Percentiles rank a stretch among this genome's conserved stretches.
Evolutionary conservation across 495 filamentous ascomycete genomes (phyloP).

Genomic region (Emericellopsis terricola): DNA sequence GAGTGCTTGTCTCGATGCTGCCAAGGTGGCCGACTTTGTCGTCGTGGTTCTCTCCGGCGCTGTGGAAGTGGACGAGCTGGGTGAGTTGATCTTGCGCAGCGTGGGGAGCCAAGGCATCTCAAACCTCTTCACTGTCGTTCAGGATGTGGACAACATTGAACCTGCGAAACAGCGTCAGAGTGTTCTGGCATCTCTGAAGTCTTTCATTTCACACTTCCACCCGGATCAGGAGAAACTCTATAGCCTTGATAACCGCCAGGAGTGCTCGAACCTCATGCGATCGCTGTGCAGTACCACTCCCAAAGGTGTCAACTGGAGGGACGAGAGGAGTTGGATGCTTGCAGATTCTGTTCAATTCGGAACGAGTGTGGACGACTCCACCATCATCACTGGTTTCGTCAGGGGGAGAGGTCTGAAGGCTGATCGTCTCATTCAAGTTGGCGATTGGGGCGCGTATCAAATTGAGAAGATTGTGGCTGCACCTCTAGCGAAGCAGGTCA

Average conservation of each 20-base stretch:
- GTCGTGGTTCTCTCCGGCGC: constrained; percentile 65
- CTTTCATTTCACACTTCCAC: constrained; percentile 86
- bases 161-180: constrained; percentile 59
- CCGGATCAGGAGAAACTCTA: constrained; percentile 74
- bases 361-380: constrained; percentile 30
- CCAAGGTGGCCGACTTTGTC: constrained; percentile 76
- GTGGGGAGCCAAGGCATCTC: constrained; percentile 90
- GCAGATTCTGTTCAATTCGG: constrained; percentile 65
- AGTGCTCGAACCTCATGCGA: constrained; percentile 75
- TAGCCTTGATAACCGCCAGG: constrained; percentile 68
- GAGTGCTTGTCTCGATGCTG: constrained; percentile 63
- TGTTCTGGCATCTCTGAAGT: constrained; percentile 62
- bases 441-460: constrained; percentile 91
- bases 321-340: constrained; percentile 86
- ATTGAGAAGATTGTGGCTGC: constrained; percentile 71
- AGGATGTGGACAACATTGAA: constrained; percentile 59
- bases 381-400: constrained; percentile 70
- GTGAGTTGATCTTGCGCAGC: constrained; percentile 63
- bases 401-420: constrained; percentile 76
- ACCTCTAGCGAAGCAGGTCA: constrained; percentile 33
- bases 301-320: constrained; percentile 85
- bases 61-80: constrained; percentile 64
- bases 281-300: constrained; percentile 78
- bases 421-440: constrained; percentile 76
- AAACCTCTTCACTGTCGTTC: constrained; percentile 62